Evolutionary conservation across 768 basidiomycete species (phyloP), one percentile per base, ranked within the genome.

Genomic region (Naganishia kalamii): DNA sequence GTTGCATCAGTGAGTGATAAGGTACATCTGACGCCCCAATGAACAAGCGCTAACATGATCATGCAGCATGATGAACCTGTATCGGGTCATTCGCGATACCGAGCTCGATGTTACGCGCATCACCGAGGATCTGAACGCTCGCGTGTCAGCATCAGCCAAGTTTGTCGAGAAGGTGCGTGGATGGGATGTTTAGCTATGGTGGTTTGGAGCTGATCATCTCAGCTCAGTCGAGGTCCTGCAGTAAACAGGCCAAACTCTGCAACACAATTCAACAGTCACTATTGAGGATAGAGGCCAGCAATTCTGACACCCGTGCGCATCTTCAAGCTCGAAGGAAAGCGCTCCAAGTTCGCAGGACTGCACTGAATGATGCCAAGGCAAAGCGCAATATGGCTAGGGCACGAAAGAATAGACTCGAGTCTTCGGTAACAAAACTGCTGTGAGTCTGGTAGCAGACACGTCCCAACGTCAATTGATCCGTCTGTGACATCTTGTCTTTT

Each of bases 61-160:
- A 13, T 19, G 48, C 10, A 82, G 82, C 67, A 71, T 83, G 33
- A 80, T 81, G 62, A 80, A 80, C 48, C 70, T 82, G 47, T 80
- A 82, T 60, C 70, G 79, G 2, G 78, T 78, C 27, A 75, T 82
- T 7, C 63, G 73, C 19, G 82, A 82, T 66, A 82, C 81, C 1
- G 68, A 77, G 67, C 66, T 75, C 44, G 78, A 74, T 4, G 71
- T 81, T 13, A 35, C 82, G 80, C 51, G 70, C 85, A 25, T 85
- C 85, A 68, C 79, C 82, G 35, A 80, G 80, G 66, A 82, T 35
- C 43, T 44, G 43, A 29, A 61, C 47, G 60, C 41, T 3, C 33
- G 37, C 23, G 37, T 57, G 13, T 23, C 33, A 25, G 33, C 35
- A 15, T 57, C 54, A 19, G 54, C 54, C 21, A n/a, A 33, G 23